Conservation (phyloP, 768 basidiomycete genomes). For the Phallus indusiatus region DNA sequence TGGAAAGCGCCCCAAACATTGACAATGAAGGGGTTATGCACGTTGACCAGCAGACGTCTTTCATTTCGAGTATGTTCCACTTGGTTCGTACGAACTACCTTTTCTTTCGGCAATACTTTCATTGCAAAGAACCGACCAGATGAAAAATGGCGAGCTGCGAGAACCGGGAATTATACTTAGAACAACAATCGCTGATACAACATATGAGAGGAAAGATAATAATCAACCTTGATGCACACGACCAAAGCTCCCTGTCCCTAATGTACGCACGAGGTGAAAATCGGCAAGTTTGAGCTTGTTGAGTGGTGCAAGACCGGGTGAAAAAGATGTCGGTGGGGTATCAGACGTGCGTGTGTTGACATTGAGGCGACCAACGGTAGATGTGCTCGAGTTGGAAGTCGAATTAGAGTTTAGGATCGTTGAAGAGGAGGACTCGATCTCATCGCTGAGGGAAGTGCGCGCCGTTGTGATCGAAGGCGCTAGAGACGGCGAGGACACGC, state of each 20-base stretch:
- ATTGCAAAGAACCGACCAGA: conserved; percentile 95
- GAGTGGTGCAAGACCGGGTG: neutral
- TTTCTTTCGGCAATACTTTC: conserved; percentile 90
- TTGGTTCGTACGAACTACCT: conserved; percentile 88
- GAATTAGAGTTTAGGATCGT: neutral
- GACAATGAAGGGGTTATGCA: conserved; percentile 90
- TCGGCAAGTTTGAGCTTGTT: conserved; percentile 61
- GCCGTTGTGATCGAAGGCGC: conserved; percentile 9
- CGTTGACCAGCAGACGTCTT: conserved; percentile 71
- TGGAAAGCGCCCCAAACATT: conserved; percentile 97
- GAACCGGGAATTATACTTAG: neutral
- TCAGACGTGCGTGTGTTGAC: neutral
- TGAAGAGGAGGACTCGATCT: conserved; percentile 2
- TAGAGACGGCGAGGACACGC: conserved; percentile 5
- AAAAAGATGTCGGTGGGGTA: neutral
- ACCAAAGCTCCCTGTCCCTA: conserved; percentile 96
- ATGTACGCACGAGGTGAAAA: conserved; percentile 71
- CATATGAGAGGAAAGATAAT: neutral
- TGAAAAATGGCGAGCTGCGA: conserved; percentile 77
- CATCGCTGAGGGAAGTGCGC: conserved; percentile 8
- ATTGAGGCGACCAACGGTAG: neutral
- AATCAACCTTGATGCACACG: conserved; percentile 78
- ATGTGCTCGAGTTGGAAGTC: conserved; percentile 1
- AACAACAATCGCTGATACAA: conserved; percentile 8
- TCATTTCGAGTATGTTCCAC: conserved; percentile 97